Conservation (phyloP, 1,284 basidiomycete genomes). For the Peniophora sp. region DNA sequence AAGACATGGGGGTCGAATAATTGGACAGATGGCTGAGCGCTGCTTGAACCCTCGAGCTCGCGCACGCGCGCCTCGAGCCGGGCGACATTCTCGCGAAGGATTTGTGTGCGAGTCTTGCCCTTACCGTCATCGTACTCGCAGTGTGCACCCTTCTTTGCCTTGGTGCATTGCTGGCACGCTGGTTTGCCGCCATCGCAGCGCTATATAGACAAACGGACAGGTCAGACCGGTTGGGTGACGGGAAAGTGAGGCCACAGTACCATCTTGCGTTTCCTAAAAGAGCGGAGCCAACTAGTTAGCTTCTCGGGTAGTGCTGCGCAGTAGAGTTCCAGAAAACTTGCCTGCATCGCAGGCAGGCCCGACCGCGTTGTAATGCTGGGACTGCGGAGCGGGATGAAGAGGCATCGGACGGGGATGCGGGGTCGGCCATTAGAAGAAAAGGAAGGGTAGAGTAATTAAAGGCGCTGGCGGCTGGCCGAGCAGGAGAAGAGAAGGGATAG, state of each 20-base stretch:
- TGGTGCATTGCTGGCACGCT: conserved; percentile 32
- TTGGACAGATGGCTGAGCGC: conserved; percentile 25
- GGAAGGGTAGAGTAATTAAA: conserved; percentile 20
- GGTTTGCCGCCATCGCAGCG: conserved; percentile 36
- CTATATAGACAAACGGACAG: conserved; percentile 13
- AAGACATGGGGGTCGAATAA: conserved; percentile 30
- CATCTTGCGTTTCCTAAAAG: conserved; percentile 68
- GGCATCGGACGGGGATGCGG: conserved; percentile 18
- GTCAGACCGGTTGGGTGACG: conserved; percentile 2
- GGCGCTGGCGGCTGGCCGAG: conserved; percentile 10
- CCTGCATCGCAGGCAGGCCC: conserved; percentile 64
- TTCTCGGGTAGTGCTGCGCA: conserved; percentile 16
- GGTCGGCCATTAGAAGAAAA: conserved; percentile 31
- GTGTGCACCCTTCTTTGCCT: conserved; percentile 30
- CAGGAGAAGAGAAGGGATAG: conserved; percentile 1
- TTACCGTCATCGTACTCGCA: conserved; percentile 42
- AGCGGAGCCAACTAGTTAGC: conserved; percentile 3
- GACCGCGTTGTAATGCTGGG: conserved; percentile 35
- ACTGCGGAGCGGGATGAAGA: conserved; percentile 14
- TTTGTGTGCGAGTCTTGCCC: conserved; percentile 37
- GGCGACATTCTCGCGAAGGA: conserved; percentile 35
- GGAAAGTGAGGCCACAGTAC: conserved; percentile 25
- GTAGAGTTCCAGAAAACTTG: no score
- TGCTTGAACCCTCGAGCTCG: conserved; percentile 31
- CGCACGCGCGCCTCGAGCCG: conserved; percentile 31